Base-by-base conservation (phyloP, 768 basidiomycete genomes). In the Xerocomellus amylosporus region DNA sequence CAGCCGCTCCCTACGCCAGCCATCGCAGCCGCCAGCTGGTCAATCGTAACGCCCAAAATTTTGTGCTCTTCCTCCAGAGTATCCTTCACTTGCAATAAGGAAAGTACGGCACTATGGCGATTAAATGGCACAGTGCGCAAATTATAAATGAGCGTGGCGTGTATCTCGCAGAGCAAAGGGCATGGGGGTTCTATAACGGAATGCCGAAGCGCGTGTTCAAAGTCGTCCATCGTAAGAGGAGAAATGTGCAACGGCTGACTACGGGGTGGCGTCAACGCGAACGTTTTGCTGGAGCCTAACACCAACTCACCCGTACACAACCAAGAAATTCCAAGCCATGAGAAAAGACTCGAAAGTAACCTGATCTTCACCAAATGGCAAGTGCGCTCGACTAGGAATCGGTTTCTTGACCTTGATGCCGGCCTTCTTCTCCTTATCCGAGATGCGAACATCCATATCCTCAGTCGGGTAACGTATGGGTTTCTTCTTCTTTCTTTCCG, bases 291-390 rank as follows among this genome's bases (percentile, higher is more conserved):
- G 2, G 43, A 34, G 10, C 22, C 6, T 31, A n/a, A 54, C 22
- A 40, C 58, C 17, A 30, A 72, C 84, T 63, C 68, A 97, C 97
- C 94, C 93, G 71, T 95, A 95, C 49, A 93, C 87, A 49, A 91
- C 87, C 51, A 98, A 72, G 71, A 96, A 96, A 71, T 92, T 94
- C 95, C 95, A 99, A 9, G 84, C 76, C 87, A 91, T 87, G 30
- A 98, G 72, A 70, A 98, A 93, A 9, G 79, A 75, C 68, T 98
- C 95, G 58, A 97, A 96, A 13, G 79, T 74, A 12, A 76, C 78
- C 8, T 81, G 76, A 31, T 75, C 74, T 36, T 83, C 79, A 47
- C 85, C 84, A 67, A 92, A 91, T 5, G 92, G 88, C 48, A 93
- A 73, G 13, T 77, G 76, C 2, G 71, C 68, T 48, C 80, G 77